These are phyloP conservation scores for Coelastrella sp. DNA, from an alignment of 139 green algal genomes.

Conservation along the genomic window DNA sequence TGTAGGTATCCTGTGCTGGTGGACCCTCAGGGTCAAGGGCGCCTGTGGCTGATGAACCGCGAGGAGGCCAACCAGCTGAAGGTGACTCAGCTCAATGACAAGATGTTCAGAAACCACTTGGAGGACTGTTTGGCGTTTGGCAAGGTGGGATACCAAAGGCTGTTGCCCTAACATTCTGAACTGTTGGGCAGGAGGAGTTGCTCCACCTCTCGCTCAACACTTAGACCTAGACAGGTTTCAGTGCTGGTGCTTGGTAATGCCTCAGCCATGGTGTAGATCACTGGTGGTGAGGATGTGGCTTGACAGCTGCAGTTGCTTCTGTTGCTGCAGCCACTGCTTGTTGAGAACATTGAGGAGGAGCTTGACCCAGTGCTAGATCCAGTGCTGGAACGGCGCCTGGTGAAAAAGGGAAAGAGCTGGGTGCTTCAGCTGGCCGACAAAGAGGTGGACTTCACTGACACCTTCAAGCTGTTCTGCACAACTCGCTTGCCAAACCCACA, in stretches of 20 bases:
- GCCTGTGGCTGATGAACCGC: conserved; percentile 88
- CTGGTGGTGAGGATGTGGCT: no score
- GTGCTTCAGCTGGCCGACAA: conserved; percentile 88
- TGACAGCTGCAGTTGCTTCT: no score
- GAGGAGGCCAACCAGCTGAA: conserved; percentile 88
- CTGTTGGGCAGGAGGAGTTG: neutral
- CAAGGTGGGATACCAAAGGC: conserved; percentile 51
- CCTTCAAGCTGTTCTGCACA: conserved; percentile 93
- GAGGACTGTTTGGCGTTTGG: conserved; percentile 93
- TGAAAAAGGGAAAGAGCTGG: conserved; percentile 75
- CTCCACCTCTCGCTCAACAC: neutral
- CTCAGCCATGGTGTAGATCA: no score
- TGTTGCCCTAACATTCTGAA: neutral
- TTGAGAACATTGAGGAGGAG: conserved; percentile 97
- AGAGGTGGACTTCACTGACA: conserved; percentile 89
- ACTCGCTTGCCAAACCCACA: conserved; percentile 93
- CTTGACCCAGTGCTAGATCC: conserved; percentile 94
- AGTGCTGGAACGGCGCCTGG: conserved; percentile 86
- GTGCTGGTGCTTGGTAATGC: neutral
- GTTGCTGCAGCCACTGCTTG: conserved; percentile 80
- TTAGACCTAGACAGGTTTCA: neutral
- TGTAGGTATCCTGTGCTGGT: conserved; percentile 90
- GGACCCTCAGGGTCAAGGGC: conserved; percentile 91
- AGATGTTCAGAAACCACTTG: conserved; percentile 89
- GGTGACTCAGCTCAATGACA: conserved; percentile 86